Percentiles rank a stretch among this genome's conserved stretches.
Conservation (phyloP, 768 basidiomycete species). For the Lentinus brumalis region DNA sequence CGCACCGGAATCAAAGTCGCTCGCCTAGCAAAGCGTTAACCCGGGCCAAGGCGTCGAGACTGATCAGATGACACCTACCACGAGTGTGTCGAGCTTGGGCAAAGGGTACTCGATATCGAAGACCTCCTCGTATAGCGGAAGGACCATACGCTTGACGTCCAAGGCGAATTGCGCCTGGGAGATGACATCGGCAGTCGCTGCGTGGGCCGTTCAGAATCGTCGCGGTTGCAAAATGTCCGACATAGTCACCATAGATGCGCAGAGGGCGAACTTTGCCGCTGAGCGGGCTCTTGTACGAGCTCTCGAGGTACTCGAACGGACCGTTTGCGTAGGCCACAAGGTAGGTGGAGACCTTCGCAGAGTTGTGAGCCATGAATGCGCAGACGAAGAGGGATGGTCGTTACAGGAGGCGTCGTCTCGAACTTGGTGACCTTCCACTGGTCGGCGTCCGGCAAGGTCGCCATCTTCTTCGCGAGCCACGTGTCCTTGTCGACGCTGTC, state of each 20-base stretch:
- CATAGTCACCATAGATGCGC: constrained; percentile 69
- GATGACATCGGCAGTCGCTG: constrained; percentile 82
- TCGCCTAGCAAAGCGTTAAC: constrained; percentile 44
- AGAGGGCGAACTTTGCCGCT: constrained; percentile 82
- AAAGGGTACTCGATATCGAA: constrained; percentile 94
- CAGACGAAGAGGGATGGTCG: constrained; percentile 2
- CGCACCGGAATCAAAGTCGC: constrained; percentile 85
- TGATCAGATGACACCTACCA: constrained; percentile 51
- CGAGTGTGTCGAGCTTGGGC: constrained; percentile 93
- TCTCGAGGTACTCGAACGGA: constrained; percentile 73
- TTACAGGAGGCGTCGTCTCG: constrained; percentile 71
- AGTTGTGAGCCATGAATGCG: not conserved
- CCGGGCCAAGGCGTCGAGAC: too few species aligned
- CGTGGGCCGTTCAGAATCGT: not conserved
- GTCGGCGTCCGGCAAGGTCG: constrained; percentile 30
- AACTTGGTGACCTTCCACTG: constrained; percentile 87
- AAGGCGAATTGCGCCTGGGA: constrained; percentile 85
- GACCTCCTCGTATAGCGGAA: constrained; percentile 90
- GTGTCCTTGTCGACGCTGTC: constrained; percentile 25
- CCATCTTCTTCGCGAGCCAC: constrained; percentile 37
- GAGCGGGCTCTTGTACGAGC: constrained; percentile 76
- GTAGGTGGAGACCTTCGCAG: constrained; percentile 73
- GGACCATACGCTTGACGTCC: constrained; percentile 79
- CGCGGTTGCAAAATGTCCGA: not conserved
- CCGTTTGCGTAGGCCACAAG: constrained; percentile 89